Evolutionary conservation across 805 yeast genomes (phyloP).

Genomic region (Metschnikowia santaceciliae): DNA sequence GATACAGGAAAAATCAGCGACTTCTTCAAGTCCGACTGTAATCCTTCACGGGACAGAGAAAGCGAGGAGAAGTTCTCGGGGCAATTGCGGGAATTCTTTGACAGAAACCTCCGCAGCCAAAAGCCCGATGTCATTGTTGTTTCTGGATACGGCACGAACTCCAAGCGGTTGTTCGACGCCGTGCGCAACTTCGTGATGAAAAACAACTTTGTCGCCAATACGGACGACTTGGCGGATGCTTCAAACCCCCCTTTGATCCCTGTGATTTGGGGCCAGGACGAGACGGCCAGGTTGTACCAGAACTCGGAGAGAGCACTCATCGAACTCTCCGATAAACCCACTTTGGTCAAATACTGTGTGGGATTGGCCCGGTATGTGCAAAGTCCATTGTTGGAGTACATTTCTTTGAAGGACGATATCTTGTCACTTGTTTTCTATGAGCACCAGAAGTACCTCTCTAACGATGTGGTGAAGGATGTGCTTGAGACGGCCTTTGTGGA

Average conservation of each 20-base stretch:
- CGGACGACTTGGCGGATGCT: conserved; percentile 39
- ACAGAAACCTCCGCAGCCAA: conserved; percentile 48
- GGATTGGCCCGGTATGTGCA: conserved; percentile 90
- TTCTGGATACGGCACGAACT: conserved; percentile 78
- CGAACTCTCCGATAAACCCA: conserved; percentile 83
- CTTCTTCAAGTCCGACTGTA: conserved; percentile 71
- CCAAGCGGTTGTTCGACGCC: conserved; percentile 57
- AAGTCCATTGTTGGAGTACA: conserved; percentile 88
- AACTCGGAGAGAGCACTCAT: conserved; percentile 67
- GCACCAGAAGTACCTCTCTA: conserved; percentile 66
- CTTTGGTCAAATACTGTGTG: conserved; percentile 76
- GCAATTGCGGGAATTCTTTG: conserved; percentile 64
- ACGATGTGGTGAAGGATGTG: conserved; percentile 60
- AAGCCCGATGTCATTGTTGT: conserved; percentile 87
- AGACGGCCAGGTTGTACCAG: conserved; percentile 86
- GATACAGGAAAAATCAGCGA: conserved; percentile 78
- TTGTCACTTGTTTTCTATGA: conserved; percentile 64
- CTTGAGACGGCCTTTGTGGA: conserved; percentile 84
- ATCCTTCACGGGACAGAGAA: conserved; percentile 50
- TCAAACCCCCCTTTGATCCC: conserved; percentile 54
- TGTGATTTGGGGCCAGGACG: conserved; percentile 84
- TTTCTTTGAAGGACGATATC: conserved; percentile 73
- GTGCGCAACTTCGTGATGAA: conserved; percentile 53
- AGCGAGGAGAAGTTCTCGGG: conserved; percentile 46
- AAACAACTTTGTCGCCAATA: conserved; percentile 50